phyloP scores from a whole-genome alignment of 140 eudicot genomes.

The Bidens hawaiensis region DNA sequence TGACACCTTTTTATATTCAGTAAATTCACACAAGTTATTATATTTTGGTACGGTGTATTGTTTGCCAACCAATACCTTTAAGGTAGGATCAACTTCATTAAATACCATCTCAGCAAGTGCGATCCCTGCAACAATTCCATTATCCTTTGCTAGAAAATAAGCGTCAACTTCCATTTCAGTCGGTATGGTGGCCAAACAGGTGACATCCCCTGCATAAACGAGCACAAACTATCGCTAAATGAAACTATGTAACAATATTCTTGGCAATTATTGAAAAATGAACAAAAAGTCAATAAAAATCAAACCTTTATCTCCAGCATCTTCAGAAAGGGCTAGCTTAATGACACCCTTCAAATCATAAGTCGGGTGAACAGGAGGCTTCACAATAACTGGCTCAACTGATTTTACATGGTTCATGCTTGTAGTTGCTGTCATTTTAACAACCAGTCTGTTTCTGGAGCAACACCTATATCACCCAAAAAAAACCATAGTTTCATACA shows the following conservation, averaged over 20 bases:
- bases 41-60: not conserved
- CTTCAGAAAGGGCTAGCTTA: slow-evolving; percentile 78
- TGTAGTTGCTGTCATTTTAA: slow-evolving; percentile 27
- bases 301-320: slow-evolving; percentile 76
- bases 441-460: slow-evolving; percentile 15
- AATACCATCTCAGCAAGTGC: slow-evolving; percentile 93
- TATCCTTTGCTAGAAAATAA: slow-evolving; percentile 86
- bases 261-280: not conserved
- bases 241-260: not conserved
- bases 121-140: slow-evolving; percentile 88
- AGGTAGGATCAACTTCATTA: slow-evolving; percentile 81
- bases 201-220: slow-evolving; percentile 73
- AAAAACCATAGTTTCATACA: slow-evolving; percentile 1
- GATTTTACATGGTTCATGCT: slow-evolving; percentile 12
- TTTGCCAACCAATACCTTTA: slow-evolving; percentile 47
- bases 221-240: slow-evolving; percentile 2
- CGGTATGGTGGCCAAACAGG: slow-evolving; percentile 92
- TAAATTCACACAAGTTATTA: not conserved
- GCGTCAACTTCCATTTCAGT: slow-evolving; percentile 87
- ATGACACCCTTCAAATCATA: slow-evolving; percentile 81
- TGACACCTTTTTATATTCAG: slow-evolving; percentile 24
- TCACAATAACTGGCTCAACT: slow-evolving; percentile 6
- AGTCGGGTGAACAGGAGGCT: slow-evolving; percentile 62
- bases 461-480: slow-evolving; percentile 12
- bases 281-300: not conserved